Conservation (phyloP, 495 filamentous ascomycete genomes). For the Lentithecium fluviatile region DNA sequence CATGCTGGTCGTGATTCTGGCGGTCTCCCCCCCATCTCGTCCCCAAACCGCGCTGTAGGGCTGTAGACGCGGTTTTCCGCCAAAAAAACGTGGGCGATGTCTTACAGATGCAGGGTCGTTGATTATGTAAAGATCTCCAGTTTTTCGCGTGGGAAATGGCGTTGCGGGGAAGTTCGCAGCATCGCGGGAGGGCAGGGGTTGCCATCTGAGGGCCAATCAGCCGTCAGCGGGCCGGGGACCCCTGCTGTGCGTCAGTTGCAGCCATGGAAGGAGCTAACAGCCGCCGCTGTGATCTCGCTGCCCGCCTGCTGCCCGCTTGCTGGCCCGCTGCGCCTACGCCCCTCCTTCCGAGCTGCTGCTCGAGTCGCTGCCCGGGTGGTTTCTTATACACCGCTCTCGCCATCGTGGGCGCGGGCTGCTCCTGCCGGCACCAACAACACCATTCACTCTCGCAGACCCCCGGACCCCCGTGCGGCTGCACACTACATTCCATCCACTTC, state of each 20-base stretch:
- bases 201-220: background rate
- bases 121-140: constrained; percentile 2
- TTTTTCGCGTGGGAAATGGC: background rate
- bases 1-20: background rate
- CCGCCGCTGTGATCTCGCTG: constrained; percentile 4
- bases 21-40: background rate
- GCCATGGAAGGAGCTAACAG: background rate
- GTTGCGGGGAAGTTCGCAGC: constrained; percentile 1
- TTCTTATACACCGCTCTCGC: constrained; percentile 13
- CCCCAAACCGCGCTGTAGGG: background rate
- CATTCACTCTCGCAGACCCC: background rate
- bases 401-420: background rate
- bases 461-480: background rate
- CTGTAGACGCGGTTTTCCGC: constrained; percentile 1
- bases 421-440: constrained; percentile 1
- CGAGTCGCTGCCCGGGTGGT: no score
- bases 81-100: constrained; percentile 15
- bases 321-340: constrained; percentile 12
- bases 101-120: constrained; percentile 5
- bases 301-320: background rate
- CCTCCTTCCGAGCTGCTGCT: background rate
- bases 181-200: background rate
- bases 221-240: background rate
- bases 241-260: background rate
- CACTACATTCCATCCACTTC: background rate